A percentile compares a stretch with the other conserved stretches of the same genome.
Evolutionary conservation across 1,139 yeast species (phyloP).

Genomic region (Sugiyamaella japonica): DNA sequence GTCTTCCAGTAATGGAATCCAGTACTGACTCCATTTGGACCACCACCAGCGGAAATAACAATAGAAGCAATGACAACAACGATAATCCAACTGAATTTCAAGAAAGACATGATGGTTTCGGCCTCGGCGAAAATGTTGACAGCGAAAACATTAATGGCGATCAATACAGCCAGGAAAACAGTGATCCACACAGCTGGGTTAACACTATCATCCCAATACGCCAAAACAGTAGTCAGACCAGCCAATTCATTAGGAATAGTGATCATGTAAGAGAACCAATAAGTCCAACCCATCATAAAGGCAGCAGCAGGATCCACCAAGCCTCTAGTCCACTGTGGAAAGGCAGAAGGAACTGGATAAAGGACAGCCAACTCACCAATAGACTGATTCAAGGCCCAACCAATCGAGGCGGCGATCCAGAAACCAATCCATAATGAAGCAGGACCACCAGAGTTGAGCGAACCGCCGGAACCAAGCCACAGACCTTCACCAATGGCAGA

Average conservation of each 20-base stretch:
- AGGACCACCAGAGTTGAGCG: constrained; percentile 71
- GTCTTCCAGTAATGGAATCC: constrained; percentile 24
- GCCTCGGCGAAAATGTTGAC: constrained; percentile 43
- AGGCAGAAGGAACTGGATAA: constrained; percentile 66
- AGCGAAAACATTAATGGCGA: constrained; percentile 38
- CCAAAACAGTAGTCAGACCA: constrained; percentile 60
- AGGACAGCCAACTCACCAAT: constrained; percentile 75
- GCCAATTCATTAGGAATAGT: constrained; percentile 59
- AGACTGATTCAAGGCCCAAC: constrained; percentile 65
- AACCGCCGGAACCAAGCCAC: constrained; percentile 59
- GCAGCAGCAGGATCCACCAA: constrained; percentile 25
- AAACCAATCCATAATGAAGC: constrained; percentile 64
- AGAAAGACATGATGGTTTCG: constrained; percentile 41
- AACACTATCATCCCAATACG: constrained; percentile 57
- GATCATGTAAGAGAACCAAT: constrained; percentile 41
- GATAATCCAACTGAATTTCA: constrained; percentile 48
- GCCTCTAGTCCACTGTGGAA: constrained; percentile 54
- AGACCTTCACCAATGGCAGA: constrained; percentile 53
- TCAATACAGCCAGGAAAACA: constrained; percentile 32
- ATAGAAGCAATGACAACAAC: constrained; percentile 50
- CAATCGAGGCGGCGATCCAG: constrained; percentile 59
- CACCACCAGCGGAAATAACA: constrained; percentile 61
- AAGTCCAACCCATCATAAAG: constrained; percentile 25
- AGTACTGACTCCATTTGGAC: constrained; percentile 33
- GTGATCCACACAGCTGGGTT: constrained; percentile 50